Conservation (phyloP, 257 asterid genomes). For the Lycium barbarum region DNA sequence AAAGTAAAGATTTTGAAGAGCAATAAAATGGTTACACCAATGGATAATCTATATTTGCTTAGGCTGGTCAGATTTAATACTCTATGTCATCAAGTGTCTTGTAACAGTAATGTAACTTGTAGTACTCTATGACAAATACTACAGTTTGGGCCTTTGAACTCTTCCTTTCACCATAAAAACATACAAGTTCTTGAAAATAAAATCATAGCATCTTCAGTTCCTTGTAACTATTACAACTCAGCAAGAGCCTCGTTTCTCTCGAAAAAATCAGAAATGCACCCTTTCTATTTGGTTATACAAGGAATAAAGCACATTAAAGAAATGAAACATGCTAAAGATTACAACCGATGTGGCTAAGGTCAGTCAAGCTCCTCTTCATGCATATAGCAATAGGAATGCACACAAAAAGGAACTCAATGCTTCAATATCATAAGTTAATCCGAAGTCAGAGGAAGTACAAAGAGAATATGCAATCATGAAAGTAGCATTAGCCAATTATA, state of each 20-base stretch:
- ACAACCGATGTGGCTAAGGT: slow-evolving; percentile 14
- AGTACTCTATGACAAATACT: slow-evolving; percentile 1
- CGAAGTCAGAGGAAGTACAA: slow-evolving; percentile 5
- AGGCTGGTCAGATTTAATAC: not conserved
- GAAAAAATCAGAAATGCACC: not conserved
- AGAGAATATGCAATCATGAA: slow-evolving; percentile 3
- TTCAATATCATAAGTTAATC: slow-evolving; percentile 16
- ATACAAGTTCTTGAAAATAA: not conserved
- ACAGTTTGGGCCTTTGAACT: not conserved
- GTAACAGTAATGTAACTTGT: not conserved
- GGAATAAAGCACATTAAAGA: slow-evolving; percentile 9
- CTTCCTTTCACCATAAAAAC: not conserved
- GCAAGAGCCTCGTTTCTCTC: slow-evolving; percentile 7
- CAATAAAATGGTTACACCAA: no score
- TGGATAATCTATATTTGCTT: not conserved
- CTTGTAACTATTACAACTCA: not conserved
- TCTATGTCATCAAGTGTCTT: not conserved
- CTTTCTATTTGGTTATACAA: not conserved
- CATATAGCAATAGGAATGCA: slow-evolving; percentile 5
- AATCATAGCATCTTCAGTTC: not conserved
- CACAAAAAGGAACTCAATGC: slow-evolving; percentile 13
- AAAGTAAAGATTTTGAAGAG: no score
- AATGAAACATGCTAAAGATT: not conserved
- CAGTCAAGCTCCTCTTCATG: not conserved
- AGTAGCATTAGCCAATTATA: slow-evolving; percentile 26